phyloP scores from a whole-genome alignment of 768 basidiomycete genomes.

The Dioszegia aurantiaca region DNA sequence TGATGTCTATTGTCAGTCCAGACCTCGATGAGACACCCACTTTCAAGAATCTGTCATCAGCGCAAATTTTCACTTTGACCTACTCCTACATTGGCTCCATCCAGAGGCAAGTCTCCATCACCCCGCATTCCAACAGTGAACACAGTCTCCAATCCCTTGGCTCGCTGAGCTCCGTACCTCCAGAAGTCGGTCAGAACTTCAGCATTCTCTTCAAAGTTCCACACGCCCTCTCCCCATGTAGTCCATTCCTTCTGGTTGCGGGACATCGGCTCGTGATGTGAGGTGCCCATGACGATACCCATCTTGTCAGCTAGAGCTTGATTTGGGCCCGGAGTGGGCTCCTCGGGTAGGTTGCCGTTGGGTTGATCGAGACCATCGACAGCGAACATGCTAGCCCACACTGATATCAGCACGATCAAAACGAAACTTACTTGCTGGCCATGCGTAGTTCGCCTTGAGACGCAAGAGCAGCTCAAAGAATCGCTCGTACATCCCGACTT shows the following conservation, averaged over 20 bases:
- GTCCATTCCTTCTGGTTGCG: conserved; percentile 66
- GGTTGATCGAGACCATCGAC: conserved; percentile 16
- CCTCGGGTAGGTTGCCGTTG: conserved; percentile 7
- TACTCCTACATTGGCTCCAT: conserved; percentile 35
- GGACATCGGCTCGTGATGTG: conserved; percentile 72
- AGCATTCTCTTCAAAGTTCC: conserved; percentile 53
- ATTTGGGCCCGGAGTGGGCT: conserved; percentile 58
- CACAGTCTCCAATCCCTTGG: conserved; percentile 62
- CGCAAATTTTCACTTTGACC: background rate
- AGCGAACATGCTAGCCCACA: conserved; percentile 24
- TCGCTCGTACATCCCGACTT: conserved; percentile 50
- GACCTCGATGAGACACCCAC: conserved; percentile 33
- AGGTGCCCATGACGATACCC: conserved; percentile 71
- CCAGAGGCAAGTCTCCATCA: conserved; percentile 51
- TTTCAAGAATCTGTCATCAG: conserved; percentile 28
- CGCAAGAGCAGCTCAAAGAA: conserved; percentile 65
- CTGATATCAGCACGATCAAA: conserved; percentile 9
- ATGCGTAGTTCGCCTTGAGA: conserved; percentile 67
- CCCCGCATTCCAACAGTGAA: conserved; percentile 70
- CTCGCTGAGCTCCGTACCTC: conserved; percentile 62
- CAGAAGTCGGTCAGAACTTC: conserved; percentile 50
- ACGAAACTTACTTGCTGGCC: conserved; percentile 57
- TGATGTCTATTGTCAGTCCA: conserved; percentile 56
- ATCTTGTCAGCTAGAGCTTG: conserved; percentile 64
- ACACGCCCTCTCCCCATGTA: conserved; percentile 58